phyloP scores from a whole-genome alignment of 331 rosid species.

The Acacia concinna region DNA sequence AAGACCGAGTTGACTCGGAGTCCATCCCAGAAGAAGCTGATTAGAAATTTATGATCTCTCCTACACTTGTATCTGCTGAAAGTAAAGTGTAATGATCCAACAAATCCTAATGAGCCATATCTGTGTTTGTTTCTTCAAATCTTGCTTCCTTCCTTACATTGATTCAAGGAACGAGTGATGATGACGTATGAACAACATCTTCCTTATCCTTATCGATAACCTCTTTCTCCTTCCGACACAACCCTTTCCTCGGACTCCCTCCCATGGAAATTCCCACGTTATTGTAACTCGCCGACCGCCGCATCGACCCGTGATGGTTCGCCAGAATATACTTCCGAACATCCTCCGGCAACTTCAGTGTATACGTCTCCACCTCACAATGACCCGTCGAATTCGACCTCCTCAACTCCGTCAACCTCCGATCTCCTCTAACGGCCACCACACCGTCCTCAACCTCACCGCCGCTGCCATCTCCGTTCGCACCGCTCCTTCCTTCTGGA shows the following conservation, averaged over 20 bases:
- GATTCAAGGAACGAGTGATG: slow-evolving; percentile 25
- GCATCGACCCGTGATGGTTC: slow-evolving; percentile 35
- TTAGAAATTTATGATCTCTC: not conserved
- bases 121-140: not conserved
- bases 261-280: slow-evolving; percentile 30
- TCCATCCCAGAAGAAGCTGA: not conserved
- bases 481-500: not conserved
- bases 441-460: not conserved
- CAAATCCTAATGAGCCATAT: not conserved
- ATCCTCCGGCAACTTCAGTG: slow-evolving; percentile 54
- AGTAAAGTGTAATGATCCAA: slow-evolving; percentile 22
- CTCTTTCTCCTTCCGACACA: slow-evolving; percentile 38
- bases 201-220: slow-evolving; percentile 21
- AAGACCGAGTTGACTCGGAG: slow-evolving; percentile 26
- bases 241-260: slow-evolving; percentile 34
- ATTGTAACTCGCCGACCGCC: slow-evolving; percentile 51
- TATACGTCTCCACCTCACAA: slow-evolving; percentile 53
- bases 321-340: slow-evolving; percentile 50
- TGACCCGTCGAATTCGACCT: slow-evolving; percentile 80
- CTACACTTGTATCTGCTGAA: not conserved
- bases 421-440: not conserved
- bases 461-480: not conserved
- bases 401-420: slow-evolving; percentile 17
- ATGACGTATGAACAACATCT: slow-evolving; percentile 7
- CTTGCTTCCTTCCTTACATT: not conserved